Evolutionary conservation across 2,329 filamentous ascomycete genomes (phyloP), one percentile per base, ranked within the genome.

Genomic region (Ceratocystis cacaofunesta): DNA sequence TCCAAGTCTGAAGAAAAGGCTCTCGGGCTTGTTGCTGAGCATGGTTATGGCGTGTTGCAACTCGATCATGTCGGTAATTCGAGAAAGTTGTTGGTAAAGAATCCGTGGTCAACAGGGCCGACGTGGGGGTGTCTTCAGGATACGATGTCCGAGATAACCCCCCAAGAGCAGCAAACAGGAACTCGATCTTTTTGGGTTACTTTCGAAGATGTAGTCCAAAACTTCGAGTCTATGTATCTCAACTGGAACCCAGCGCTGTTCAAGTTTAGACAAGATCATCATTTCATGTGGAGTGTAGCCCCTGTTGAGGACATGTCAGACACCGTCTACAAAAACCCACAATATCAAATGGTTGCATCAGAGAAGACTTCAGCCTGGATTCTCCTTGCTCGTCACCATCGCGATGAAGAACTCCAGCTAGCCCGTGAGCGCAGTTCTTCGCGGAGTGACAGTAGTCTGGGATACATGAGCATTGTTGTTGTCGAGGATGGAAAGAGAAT

Each of bases 241-340:
- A 99, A 97, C 75, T 99, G 94, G 94, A 96, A 96, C 69, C 92
- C 94, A 0, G 81, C 82, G 0, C 78, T 96, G 0, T 99, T 99
- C 75, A 78, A 78, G 1, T 78, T 88, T 72, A 85, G 92, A 7
- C 87, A 96, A 73, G 92, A 99, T 71, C 85, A 92, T 65, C 94
- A 99, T 75, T 95, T 97, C 72, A 80, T 81, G 1, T 99, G 94
- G 94, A 80, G 86, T 1, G 76, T 84, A 44, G 79, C 82, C 8
- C 76, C 80, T 22, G 73, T 73, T 36, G 73, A 75, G 52, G 78
- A 76, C 50, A 76, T 80, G 69, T 74, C 79, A 7, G 77, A 78
- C n/a, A 84, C 82, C 2, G 79, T 87, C 62, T 80, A 80, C 2
- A 80, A 84, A 63, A 87, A 89, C 65, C 85, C 85, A 0, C 88